phyloP scores from a whole-genome alignment of 257 asterid species.

The Solanum bukasovii region DNA sequence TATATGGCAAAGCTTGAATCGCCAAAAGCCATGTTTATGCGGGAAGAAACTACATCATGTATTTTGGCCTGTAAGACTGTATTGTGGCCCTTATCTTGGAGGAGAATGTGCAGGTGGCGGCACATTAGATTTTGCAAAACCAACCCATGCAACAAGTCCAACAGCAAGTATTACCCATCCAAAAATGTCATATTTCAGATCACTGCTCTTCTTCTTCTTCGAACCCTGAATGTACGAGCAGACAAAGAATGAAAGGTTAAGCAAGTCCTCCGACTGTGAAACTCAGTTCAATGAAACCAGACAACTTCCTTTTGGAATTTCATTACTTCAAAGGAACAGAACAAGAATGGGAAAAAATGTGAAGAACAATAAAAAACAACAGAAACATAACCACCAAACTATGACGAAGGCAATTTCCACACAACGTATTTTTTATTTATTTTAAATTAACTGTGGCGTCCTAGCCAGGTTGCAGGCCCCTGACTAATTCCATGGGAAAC shows the following conservation, averaged over 20 bases:
- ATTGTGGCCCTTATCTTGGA: constrained; percentile 21
- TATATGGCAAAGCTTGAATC: not conserved
- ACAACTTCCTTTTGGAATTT: not conserved
- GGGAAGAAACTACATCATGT: not conserved
- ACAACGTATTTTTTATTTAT: not conserved
- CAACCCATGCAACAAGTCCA: constrained; percentile 60
- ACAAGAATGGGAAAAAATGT: not conserved
- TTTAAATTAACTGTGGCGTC: not conserved
- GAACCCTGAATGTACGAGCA: constrained; percentile 11
- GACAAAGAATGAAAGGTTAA: not conserved
- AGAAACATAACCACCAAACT: not conserved
- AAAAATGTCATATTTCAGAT: constrained; percentile 49
- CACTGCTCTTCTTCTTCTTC: constrained; percentile 46
- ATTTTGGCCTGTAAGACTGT: not conserved
- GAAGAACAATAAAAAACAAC: not conserved
- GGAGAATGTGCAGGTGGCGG: constrained; percentile 32
- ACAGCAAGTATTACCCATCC: constrained; percentile 69
- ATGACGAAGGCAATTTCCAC: not conserved
- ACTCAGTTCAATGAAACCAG: not conserved
- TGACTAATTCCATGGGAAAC: not conserved
- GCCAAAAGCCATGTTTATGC: not conserved
- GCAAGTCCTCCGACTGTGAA: not conserved
- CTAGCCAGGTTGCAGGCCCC: not conserved
- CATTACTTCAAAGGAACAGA: not conserved
- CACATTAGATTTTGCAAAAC: constrained; percentile 39